phyloP scores from a whole-genome alignment of 345 rosid species.

The Excoecaria cochinchinensis region DNA sequence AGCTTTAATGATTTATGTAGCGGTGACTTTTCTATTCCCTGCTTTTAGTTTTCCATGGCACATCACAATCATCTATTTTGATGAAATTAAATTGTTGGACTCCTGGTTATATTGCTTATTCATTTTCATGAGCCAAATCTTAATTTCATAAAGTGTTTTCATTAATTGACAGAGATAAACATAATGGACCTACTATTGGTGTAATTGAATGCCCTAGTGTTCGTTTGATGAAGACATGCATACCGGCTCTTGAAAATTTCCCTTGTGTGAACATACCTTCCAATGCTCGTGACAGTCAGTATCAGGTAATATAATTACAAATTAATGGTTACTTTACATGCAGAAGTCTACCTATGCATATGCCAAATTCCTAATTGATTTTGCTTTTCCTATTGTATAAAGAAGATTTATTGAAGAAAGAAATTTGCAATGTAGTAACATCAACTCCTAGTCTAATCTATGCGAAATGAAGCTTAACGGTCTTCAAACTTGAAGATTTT shows the following conservation, averaged over 20 bases:
- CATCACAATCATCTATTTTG: neutral
- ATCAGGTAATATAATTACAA: slow-evolving; percentile 59
- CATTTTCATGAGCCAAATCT: neutral
- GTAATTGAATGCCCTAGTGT: slow-evolving; percentile 74
- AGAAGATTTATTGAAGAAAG: neutral
- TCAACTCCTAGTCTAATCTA: neutral
- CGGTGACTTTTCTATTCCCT: neutral
- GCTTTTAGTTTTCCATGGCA: neutral
- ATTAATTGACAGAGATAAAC: slow-evolving; percentile 59
- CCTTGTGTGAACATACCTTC: slow-evolving; percentile 89
- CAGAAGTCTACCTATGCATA: slow-evolving; percentile 4
- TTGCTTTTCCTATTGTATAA: neutral
- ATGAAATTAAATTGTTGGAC: neutral
- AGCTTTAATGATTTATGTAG: neutral
- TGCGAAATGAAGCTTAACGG: neutral
- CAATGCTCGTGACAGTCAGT: slow-evolving; percentile 81
- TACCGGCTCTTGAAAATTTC: slow-evolving; percentile 75
- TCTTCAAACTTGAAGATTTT: no score
- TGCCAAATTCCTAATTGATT: slow-evolving; percentile 9
- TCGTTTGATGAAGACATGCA: slow-evolving; percentile 51
- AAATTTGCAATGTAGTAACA: neutral
- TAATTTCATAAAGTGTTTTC: neutral
- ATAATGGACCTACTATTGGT: slow-evolving; percentile 74
- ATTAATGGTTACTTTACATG: slow-evolving; percentile 13
- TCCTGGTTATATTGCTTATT: slow-evolving; percentile 4